Conservation (phyloP, 2,329 filamentous ascomycete species). For the Proliferodiscus dingleyae region DNA sequence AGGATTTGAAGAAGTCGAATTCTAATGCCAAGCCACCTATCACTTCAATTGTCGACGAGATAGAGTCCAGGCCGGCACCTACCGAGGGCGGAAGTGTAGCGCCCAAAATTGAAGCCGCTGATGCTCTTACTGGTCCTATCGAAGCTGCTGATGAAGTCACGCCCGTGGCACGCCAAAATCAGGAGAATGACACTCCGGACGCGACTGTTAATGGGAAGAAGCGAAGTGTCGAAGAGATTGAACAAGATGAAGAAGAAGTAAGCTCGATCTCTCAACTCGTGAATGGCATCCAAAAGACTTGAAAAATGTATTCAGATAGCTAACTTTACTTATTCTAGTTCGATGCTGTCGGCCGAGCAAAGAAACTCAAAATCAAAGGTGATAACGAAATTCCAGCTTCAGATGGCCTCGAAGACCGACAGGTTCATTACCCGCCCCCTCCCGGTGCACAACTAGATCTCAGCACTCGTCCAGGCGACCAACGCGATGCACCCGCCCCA, state of each 20-base stretch:
- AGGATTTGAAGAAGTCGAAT: conserved; percentile 50
- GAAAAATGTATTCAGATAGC: too few relatives aligned
- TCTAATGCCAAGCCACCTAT: conserved; percentile 35
- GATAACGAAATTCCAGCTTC: conserved; percentile 22
- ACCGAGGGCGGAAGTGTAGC: conserved; percentile 25
- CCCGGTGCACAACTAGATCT: conserved; percentile 29
- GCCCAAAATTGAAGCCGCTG: conserved; percentile 30
- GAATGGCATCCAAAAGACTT: too few relatives aligned
- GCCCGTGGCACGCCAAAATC: conserved; percentile 30
- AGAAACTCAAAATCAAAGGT: conserved; percentile 44
- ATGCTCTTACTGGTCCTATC: conserved; percentile 19
- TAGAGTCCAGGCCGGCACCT: conserved; percentile 32
- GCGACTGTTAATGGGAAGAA: conserved; percentile 30
- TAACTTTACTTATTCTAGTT: too few relatives aligned
- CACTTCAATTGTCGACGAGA: conserved; percentile 38
- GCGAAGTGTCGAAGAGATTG: conserved; percentile 33
- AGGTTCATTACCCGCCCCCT: conserved; percentile 32
- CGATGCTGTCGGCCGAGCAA: conserved; percentile 30
- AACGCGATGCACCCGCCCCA: conserved; percentile 15
- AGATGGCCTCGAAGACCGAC: conserved; percentile 23
- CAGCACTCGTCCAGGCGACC: conserved; percentile 24
- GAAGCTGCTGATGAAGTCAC: conserved; percentile 27
- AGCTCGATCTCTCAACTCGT: not conserved
- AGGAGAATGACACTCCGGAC: conserved; percentile 21
- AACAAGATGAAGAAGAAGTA: conserved; percentile 27